These are phyloP conservation scores for Paracoccidioides lutzii DNA, from an alignment of 2,329 filamentous ascomycete genomes.

Conservation along the genomic window DNA sequence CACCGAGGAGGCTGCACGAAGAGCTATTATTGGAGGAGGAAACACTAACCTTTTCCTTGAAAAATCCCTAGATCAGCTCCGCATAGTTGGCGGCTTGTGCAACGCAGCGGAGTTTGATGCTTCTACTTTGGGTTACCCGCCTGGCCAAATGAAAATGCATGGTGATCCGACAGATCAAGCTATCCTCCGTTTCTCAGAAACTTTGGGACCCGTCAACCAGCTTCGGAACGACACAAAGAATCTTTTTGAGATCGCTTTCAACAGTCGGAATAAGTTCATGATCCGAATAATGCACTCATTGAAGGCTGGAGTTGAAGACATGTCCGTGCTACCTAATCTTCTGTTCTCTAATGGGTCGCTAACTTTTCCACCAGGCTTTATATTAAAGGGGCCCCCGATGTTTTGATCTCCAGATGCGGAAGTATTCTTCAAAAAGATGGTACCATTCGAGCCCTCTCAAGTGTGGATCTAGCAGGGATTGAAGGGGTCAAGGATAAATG, in stretches of 20 bases:
- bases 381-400: slow-evolving; percentile 70
- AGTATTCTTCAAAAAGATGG: slow-evolving; percentile 46
- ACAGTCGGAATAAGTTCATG: slow-evolving; percentile 78
- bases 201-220: slow-evolving; percentile 47
- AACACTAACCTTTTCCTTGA: slow-evolving; percentile 13
- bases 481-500: slow-evolving; percentile 53
- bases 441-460: slow-evolving; percentile 38
- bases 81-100: slow-evolving; percentile 52
- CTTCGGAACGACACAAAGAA: slow-evolving; percentile 51
- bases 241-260: slow-evolving; percentile 58
- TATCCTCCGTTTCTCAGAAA: slow-evolving; percentile 57
- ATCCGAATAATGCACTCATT: slow-evolving; percentile 44
- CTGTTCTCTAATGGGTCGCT: background rate
- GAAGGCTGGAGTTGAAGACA: slow-evolving; percentile 19
- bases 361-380: slow-evolving; percentile 32
- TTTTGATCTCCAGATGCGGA: slow-evolving; percentile 52
- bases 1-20: slow-evolving; percentile 40
- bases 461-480: slow-evolving; percentile 33
- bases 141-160: slow-evolving; percentile 51
- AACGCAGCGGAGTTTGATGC: slow-evolving; percentile 66
- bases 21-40: slow-evolving; percentile 22
- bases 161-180: slow-evolving; percentile 68
- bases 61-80: slow-evolving; percentile 45
- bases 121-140: slow-evolving; percentile 44
- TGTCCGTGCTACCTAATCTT: slow-evolving; percentile 18